These are phyloP conservation scores for Scutellaria baicalensis DNA, from an alignment of 257 asterid species.

Conservation along the genomic window DNA sequence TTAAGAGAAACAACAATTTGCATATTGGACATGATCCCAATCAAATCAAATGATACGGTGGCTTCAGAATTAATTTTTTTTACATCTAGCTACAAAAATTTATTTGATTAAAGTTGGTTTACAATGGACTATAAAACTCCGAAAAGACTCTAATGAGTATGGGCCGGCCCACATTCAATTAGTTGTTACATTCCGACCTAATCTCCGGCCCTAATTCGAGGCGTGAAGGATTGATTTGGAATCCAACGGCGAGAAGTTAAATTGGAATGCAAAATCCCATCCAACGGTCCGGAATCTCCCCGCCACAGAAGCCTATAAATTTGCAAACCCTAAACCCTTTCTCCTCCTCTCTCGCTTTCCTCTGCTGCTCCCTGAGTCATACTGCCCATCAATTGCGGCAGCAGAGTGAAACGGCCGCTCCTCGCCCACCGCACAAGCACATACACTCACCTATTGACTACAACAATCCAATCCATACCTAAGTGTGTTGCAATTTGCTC, in stretches of 20 bases:
- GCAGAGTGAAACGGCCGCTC: slow-evolving; percentile 26
- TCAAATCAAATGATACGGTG: no score
- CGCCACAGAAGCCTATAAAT: slow-evolving; percentile 23
- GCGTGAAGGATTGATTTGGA: not conserved
- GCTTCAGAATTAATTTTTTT: no score
- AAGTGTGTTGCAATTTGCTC: not conserved
- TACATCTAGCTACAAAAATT: no score
- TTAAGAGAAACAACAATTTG: no score
- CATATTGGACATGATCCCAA: no score
- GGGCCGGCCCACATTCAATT: not conserved
- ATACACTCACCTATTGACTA: not conserved
- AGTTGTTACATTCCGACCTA: not conserved
- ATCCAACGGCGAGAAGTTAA: slow-evolving; percentile 16
- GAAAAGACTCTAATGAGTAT: not conserved
- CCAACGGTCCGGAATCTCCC: slow-evolving; percentile 26
- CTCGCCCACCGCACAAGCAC: not conserved
- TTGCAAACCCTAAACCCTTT: slow-evolving; percentile 34
- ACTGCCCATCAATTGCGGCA: slow-evolving; percentile 26
- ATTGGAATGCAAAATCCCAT: slow-evolving; percentile 5
- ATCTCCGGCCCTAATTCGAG: slow-evolving; percentile 8
- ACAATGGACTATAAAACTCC: no score
- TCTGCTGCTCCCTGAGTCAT: slow-evolving; percentile 32
- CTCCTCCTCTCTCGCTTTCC: slow-evolving; percentile 17
- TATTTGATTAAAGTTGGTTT: no score
- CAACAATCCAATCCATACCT: not conserved